Evolutionary conservation across 345 rosid genomes (phyloP).

Genomic region (Alliaria petiolata): DNA sequence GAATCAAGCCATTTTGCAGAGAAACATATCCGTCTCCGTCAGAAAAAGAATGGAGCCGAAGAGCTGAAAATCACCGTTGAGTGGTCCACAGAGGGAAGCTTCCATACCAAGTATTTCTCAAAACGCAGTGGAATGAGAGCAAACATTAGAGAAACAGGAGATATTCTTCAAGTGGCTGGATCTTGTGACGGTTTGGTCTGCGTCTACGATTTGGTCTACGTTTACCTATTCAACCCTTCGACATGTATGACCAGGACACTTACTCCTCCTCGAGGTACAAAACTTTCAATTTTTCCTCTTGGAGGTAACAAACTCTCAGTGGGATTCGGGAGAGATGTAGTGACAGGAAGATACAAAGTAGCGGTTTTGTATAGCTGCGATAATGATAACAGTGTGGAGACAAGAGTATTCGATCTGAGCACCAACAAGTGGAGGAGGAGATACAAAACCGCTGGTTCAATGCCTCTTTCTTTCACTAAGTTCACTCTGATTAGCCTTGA

Average conservation of each 20-base stretch:
- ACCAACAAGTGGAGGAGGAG: not conserved
- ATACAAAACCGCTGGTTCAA: slow-evolving; percentile 1
- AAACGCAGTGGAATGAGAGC: not conserved
- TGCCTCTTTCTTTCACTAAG: not conserved
- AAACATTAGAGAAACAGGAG: not conserved
- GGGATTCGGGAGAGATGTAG: slow-evolving; percentile 9
- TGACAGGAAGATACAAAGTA: slow-evolving; percentile 3
- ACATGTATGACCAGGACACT: not conserved
- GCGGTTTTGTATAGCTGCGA: not conserved
- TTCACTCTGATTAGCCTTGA: not conserved
- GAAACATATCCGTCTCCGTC: not conserved
- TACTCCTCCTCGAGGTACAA: not conserved
- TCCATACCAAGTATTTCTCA: not conserved
- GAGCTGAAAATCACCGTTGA: not conserved
- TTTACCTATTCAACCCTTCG: not conserved
- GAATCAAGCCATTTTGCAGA: not conserved
- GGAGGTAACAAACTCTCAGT: not conserved
- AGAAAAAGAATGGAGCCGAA: not conserved
- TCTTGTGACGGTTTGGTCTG: slow-evolving; percentile 10
- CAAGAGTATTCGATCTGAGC: not conserved
- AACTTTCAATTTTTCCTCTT: not conserved
- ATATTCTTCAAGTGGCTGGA: not conserved
- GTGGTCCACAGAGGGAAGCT: not conserved
- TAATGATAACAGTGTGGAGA: not conserved
- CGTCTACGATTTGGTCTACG: not conserved